Conservation (phyloP, 2,329 filamentous ascomycete species). For the Talaromyces sp. region DNA sequence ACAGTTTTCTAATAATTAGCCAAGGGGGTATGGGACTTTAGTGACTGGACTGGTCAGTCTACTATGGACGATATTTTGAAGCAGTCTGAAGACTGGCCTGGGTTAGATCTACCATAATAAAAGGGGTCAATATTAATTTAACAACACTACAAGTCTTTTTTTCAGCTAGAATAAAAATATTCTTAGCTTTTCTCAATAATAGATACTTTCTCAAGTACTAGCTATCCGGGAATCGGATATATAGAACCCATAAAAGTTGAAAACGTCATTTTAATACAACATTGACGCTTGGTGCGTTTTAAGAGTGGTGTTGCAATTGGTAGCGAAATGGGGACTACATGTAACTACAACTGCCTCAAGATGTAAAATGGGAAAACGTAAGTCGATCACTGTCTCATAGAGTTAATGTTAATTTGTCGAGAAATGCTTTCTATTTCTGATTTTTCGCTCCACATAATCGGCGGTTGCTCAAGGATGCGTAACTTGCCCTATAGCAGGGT, state of each 20-base stretch:
- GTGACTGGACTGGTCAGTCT: neutral
- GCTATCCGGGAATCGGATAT: neutral
- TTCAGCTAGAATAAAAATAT: neutral
- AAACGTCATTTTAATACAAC: too few relatives aligned
- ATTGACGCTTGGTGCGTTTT: too few relatives aligned
- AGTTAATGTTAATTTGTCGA: neutral
- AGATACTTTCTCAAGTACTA: neutral
- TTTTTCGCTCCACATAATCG: conserved; percentile 50
- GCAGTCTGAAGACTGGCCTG: neutral
- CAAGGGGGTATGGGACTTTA: neutral
- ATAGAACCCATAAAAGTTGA: neutral
- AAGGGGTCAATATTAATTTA: neutral
- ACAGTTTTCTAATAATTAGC: neutral
- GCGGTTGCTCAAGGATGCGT: conserved; percentile 60
- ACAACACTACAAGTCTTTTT: neutral
- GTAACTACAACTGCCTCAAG: too few relatives aligned
- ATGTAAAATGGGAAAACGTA: too few relatives aligned
- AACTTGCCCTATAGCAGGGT: conserved; percentile 51
- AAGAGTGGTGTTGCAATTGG: too few relatives aligned
- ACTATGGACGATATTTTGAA: neutral
- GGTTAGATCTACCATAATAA: neutral
- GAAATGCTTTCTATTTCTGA: conserved; percentile 18
- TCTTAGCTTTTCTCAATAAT: neutral
- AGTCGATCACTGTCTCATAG: neutral
- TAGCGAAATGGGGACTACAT: too few relatives aligned